A percentile compares a stretch with the other conserved stretches of the same genome.
Conservation (phyloP, 2,329 filamentous ascomycete genomes). For the Pleurostoma richardsiae region DNA sequence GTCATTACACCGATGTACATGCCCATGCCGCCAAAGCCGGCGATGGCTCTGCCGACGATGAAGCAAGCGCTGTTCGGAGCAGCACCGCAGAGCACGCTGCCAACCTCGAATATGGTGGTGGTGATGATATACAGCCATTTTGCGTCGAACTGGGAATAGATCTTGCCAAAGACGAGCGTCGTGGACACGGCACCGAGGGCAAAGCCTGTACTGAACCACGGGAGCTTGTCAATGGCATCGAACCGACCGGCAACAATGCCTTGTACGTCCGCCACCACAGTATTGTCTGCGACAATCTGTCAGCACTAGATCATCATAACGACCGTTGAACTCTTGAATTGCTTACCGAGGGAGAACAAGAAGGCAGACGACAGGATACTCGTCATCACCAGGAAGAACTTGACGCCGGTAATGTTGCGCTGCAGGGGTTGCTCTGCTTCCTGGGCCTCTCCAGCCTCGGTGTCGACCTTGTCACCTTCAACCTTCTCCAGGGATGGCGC, state of each 20-base stretch:
- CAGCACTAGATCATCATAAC: no score
- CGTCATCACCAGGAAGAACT: background rate
- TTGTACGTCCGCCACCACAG: background rate
- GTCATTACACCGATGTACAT: constrained; percentile 7
- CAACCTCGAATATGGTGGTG: constrained; percentile 3
- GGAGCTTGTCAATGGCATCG: constrained; percentile 1
- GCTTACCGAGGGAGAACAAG: background rate
- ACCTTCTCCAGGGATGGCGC: background rate
- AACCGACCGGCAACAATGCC: constrained; percentile 4
- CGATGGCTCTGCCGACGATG: constrained; percentile 15
- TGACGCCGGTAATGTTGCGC: background rate
- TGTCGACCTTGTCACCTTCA: background rate
- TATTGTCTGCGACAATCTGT: background rate
- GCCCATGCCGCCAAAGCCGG: constrained; percentile 10
- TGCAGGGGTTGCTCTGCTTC: background rate
- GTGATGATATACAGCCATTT: constrained; percentile 7
- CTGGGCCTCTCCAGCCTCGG: background rate
- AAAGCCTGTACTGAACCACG: constrained; percentile 1
- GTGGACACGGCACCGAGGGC: constrained; percentile 1
- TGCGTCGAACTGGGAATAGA: constrained; percentile 6
- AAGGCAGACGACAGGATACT: background rate
- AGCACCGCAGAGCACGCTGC: constrained; percentile 12
- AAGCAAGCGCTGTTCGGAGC: constrained; percentile 12
- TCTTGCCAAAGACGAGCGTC: constrained; percentile 2
- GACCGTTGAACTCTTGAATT: background rate